Percentiles rank a stretch among this genome's conserved stretches.
Conservation (phyloP, 352 stramenopile genomes). For the Phytophthora pistaciae region DNA sequence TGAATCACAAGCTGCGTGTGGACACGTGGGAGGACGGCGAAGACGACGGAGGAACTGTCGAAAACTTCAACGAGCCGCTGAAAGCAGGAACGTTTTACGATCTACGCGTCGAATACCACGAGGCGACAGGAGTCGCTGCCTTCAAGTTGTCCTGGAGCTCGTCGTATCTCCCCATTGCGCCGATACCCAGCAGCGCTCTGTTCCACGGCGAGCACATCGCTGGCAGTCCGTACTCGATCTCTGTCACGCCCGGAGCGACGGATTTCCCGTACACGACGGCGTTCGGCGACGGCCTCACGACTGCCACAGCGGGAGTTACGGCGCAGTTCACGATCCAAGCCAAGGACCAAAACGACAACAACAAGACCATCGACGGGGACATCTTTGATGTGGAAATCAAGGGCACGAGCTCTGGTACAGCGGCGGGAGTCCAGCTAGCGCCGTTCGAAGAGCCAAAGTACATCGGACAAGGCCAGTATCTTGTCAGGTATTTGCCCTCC, state of each 20-base stretch:
- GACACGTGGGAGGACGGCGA: conserved; percentile 89
- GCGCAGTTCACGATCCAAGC: conserved; percentile 95
- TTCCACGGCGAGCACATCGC: conserved; percentile 94
- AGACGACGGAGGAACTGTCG: conserved; percentile 47
- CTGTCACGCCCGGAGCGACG: conserved; percentile 92
- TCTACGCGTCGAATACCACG: conserved; percentile 95
- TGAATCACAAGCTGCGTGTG: conserved; percentile 94
- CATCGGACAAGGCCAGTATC: conserved; percentile 92
- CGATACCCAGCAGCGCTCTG: conserved; percentile 84
- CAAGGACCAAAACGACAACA: conserved; percentile 94
- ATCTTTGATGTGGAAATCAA: conserved; percentile 75
- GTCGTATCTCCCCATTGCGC: conserved; percentile 86
- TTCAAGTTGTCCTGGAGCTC: conserved; percentile 94
- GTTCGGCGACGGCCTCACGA: conserved; percentile 78
- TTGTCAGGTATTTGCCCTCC: conserved; percentile 88
- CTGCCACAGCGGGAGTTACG: conserved; percentile 84
- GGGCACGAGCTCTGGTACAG: conserved; percentile 30
- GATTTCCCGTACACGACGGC: conserved; percentile 97
- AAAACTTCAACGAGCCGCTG: conserved; percentile 81
- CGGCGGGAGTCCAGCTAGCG: conserved; percentile 41
- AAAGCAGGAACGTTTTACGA: conserved; percentile 90
- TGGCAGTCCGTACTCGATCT: conserved; percentile 92
- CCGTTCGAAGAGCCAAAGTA: conserved; percentile 86
- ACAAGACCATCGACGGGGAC: conserved; percentile 87
- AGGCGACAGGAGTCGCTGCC: conserved; percentile 91